Evolutionary conservation across 768 basidiomycete species (phyloP).

Genomic region (Tulasnella sp.): DNA sequence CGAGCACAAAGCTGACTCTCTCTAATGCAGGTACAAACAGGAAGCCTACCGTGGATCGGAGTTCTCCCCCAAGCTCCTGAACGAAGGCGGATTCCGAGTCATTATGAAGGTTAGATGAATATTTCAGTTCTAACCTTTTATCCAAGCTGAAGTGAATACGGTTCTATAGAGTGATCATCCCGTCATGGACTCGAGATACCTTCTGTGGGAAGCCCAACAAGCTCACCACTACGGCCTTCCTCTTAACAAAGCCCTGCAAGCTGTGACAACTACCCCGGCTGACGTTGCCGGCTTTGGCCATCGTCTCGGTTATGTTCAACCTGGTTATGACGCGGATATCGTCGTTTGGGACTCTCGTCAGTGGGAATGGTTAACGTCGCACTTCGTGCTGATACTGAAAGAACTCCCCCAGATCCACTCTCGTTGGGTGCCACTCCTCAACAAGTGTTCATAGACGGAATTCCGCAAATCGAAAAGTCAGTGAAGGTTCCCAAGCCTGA

Average conservation of each 20-base stretch:
- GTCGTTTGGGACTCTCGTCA: conserved; percentile 34
- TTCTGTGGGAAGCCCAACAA: conserved; percentile 60
- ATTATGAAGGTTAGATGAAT: conserved; percentile 55
- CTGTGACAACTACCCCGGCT: conserved; percentile 68
- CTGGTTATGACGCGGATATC: conserved; percentile 60
- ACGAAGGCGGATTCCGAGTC: conserved; percentile 57
- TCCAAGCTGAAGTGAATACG: not conserved
- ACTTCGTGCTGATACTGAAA: conserved; percentile 29
- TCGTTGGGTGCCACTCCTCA: conserved; percentile 67
- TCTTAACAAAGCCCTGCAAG: conserved; percentile 27
- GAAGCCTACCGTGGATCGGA: conserved; percentile 77
- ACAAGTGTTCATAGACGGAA: conserved; percentile 82
- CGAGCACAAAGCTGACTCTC: not conserved
- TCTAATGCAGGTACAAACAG: conserved; percentile 43
- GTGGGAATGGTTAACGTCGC: conserved; percentile 22
- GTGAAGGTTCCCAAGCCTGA: conserved; percentile 47
- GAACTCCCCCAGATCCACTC: conserved; percentile 47
- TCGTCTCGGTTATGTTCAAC: conserved; percentile 61
- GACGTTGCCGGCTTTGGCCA: conserved; percentile 63
- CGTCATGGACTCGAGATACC: conserved; percentile 59
- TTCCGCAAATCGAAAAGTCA: conserved; percentile 52
- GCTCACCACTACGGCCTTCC: conserved; percentile 22
- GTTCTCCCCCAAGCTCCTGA: conserved; percentile 68
- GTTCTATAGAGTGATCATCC: conserved; percentile 33
- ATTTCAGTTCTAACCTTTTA: not conserved